These are phyloP conservation scores for Alternaria infectoria DNA, from an alignment of 2,329 filamentous ascomycete species.

Conservation along the genomic window DNA sequence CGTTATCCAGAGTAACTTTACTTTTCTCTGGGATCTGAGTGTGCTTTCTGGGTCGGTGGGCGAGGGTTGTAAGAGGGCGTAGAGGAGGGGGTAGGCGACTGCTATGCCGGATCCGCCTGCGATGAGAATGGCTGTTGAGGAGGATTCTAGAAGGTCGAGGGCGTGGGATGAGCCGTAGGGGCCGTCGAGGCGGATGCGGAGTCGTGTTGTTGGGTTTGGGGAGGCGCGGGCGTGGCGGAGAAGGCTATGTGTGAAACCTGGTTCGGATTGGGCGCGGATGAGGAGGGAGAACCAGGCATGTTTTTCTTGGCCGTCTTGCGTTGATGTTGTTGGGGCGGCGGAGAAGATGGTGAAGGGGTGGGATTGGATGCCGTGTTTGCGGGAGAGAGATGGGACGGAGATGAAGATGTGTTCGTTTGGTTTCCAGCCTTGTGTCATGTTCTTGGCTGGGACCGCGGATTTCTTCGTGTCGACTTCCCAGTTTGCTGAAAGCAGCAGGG, in stretches of 20 bases:
- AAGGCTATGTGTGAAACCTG: conserved; percentile 65
- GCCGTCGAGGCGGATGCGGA: conserved; percentile 64
- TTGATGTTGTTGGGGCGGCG: conserved; percentile 52
- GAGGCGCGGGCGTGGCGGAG: conserved; percentile 58
- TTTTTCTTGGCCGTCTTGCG: conserved; percentile 20
- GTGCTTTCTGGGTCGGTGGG: conserved; percentile 23
- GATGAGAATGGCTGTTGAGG: conserved; percentile 61
- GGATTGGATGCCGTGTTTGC: conserved; percentile 62
- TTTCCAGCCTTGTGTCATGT: conserved; percentile 61
- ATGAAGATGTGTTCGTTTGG: conserved; percentile 70
- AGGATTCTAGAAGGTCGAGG: conserved; percentile 59
- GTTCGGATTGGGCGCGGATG: conserved; percentile 60
- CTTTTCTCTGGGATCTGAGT: conserved; percentile 34
- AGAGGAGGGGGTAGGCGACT: conserved; percentile 66
- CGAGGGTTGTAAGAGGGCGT: conserved; percentile 52
- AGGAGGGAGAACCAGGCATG: conserved; percentile 64
- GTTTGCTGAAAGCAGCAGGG: conserved; percentile 57
- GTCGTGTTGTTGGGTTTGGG: conserved; percentile 51
- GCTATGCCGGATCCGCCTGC: conserved; percentile 71
- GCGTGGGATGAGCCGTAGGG: conserved; percentile 68
- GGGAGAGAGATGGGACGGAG: conserved; percentile 62
- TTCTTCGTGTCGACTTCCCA: conserved; percentile 43
- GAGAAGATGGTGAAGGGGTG: conserved; percentile 73
- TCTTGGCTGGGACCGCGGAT: conserved; percentile 28
- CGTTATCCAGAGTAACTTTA: conserved; percentile 66